A percentile compares a stretch with the other conserved stretches of the same genome.
phyloP scores from a whole-genome alignment of 2,329 filamentous ascomycete species.

The Emmonsiellopsis sp. region DNA sequence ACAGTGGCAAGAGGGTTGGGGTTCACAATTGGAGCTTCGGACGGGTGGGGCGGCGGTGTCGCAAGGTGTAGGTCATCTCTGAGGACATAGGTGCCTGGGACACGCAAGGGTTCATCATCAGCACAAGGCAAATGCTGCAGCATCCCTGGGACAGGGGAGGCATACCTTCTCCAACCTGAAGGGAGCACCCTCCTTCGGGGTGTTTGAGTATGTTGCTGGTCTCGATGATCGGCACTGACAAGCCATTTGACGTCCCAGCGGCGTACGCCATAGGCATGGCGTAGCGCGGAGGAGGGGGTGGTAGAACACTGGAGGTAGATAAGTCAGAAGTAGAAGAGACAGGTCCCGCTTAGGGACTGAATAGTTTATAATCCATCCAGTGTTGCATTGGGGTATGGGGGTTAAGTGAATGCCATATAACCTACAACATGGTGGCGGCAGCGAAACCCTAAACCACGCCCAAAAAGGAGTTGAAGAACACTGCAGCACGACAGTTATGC shows the following conservation, averaged over 20 bases:
- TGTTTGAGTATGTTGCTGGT: constrained; percentile 83
- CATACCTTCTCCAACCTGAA: constrained; percentile 86
- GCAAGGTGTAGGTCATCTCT: constrained; percentile 88
- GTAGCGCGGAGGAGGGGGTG: constrained; percentile 77
- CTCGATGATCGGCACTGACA: constrained; percentile 71
- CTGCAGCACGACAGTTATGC: neutral
- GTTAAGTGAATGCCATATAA: neutral
- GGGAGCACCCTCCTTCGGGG: constrained; percentile 76
- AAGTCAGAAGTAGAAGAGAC: constrained; percentile 18
- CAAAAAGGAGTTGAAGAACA: neutral
- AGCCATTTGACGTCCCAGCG: constrained; percentile 59
- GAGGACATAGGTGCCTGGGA: constrained; percentile 72
- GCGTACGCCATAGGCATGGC: constrained; percentile 64
- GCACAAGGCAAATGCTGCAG: neutral
- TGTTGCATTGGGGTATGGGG: neutral
- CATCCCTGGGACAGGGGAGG: neutral
- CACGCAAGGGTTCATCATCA: neutral
- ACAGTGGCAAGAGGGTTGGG: constrained; percentile 85
- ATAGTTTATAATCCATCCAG: neutral
- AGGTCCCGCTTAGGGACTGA: neutral
- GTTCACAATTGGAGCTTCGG: constrained; percentile 77
- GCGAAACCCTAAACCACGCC: neutral
- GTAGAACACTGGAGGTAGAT: constrained; percentile 59
- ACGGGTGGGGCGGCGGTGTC: constrained; percentile 90
- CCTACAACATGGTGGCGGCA: constrained; percentile 19